phyloP scores from a whole-genome alignment of 1,284 basidiomycete genomes.

The Ganoderma leucocontextum region DNA sequence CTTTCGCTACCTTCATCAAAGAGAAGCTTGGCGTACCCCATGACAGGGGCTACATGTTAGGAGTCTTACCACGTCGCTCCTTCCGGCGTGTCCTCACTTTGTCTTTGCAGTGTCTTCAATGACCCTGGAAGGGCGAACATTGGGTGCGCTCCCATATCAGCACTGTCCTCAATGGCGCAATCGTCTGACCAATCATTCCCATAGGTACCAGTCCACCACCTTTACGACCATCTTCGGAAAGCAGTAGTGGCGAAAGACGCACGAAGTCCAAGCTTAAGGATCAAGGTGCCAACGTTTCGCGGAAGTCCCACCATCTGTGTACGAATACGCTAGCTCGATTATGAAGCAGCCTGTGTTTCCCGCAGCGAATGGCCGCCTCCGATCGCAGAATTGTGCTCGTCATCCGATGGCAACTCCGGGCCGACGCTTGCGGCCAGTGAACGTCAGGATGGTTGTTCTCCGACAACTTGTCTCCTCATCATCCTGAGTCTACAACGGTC shows the following conservation, averaged over 20 bases:
- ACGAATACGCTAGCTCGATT: neutral
- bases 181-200: conserved; percentile 7
- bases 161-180: neutral
- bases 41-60: conserved; percentile 67
- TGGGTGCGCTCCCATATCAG: conserved; percentile 52
- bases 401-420: neutral
- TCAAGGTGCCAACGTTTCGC: too few species aligned
- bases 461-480: too few species aligned
- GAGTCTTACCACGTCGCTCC: neutral
- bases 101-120: conserved; percentile 53
- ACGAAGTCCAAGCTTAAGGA: neutral
- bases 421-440: too few species aligned
- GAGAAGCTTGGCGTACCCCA: conserved; percentile 56
- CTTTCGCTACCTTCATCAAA: conserved; percentile 61
- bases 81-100: neutral
- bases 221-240: conserved; percentile 55
- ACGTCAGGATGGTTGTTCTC: too few species aligned
- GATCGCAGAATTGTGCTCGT: neutral
- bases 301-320: neutral
- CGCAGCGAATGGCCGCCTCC: neutral
- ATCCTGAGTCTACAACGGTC: too few species aligned
- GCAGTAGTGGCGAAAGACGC: conserved; percentile 19
- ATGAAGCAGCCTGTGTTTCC: neutral
- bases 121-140: conserved; percentile 65
- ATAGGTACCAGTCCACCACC: conserved; percentile 55